phyloP scores from a whole-genome alignment of 2,329 filamentous ascomycete species.

The Sclerotinia borealis region DNA sequence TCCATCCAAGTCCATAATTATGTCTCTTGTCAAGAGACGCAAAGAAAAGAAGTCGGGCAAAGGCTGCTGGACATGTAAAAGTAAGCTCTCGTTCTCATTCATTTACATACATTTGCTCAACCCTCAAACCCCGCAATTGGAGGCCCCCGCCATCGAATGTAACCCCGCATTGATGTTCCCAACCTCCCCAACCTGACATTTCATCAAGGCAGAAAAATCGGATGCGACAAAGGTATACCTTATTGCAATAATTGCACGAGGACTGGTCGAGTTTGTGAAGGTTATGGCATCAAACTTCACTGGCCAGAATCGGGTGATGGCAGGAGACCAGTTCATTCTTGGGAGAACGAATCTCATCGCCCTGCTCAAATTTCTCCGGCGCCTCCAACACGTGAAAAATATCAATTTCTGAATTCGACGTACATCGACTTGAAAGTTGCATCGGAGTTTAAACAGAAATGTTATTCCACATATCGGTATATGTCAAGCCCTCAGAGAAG shows the following conservation, averaged over 20 bases:
- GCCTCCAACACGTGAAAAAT: not conserved
- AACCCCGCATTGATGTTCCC: not conserved
- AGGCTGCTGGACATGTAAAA: conserved; percentile 41
- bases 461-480: not conserved
- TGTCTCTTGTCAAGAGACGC: not conserved
- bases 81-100: conserved; percentile 33
- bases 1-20: not conserved
- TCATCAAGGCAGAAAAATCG: conserved; percentile 40
- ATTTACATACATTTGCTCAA: conserved; percentile 11
- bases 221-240: conserved; percentile 40
- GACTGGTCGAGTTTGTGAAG: conserved; percentile 38
- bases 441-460: conserved; percentile 28
- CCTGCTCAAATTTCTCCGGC: not conserved
- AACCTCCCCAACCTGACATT: conserved; percentile 12
- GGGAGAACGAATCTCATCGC: conserved; percentile 18
- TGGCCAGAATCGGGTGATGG: conserved; percentile 45
- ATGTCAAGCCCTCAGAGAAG: conserved; percentile 34
- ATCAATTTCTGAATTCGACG: conserved; percentile 6
- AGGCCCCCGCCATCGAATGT: not conserved
- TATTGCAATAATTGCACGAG: conserved; percentile 40
- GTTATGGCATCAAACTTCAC: conserved; percentile 41
- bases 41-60: conserved; percentile 17
- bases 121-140: conserved; percentile 6
- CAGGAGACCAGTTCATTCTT: conserved; percentile 28
- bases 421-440: not conserved